phyloP scores from a whole-genome alignment of 2,329 filamentous ascomycete species.

The Colletotrichum sp. region DNA sequence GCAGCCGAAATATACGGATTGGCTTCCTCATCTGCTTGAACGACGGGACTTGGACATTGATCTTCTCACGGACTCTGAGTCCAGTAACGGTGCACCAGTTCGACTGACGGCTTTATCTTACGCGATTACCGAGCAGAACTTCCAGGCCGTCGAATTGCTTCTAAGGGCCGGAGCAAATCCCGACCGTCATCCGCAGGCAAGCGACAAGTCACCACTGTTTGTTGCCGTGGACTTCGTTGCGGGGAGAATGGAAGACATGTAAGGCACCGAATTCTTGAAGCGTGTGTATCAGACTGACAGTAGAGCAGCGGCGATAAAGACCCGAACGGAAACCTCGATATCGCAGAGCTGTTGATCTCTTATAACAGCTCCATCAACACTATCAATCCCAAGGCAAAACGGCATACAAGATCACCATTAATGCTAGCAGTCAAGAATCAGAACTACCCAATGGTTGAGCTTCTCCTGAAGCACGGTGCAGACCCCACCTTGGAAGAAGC shows the following conservation, averaged over 20 bases:
- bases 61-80: not conserved
- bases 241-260: not conserved
- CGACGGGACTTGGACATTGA: slow-evolving; percentile 8
- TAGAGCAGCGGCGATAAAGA: not conserved
- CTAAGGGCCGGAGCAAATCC: slow-evolving; percentile 26
- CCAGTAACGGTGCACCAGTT: not conserved
- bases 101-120: slow-evolving; percentile 23
- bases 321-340: slow-evolving; percentile 1
- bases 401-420: slow-evolving; percentile 5
- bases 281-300: not conserved
- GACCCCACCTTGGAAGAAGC: slow-evolving; percentile 28
- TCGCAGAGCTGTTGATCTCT: slow-evolving; percentile 5
- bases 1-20: slow-evolving; percentile 18
- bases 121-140: slow-evolving; percentile 20
- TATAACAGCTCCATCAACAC: slow-evolving; percentile 14
- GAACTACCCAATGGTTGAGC: slow-evolving; percentile 19
- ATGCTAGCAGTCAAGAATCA: not conserved
- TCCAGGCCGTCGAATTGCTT: slow-evolving; percentile 21
- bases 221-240: not conserved
- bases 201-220: not conserved
- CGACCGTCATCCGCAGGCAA: not conserved
- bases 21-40: slow-evolving; percentile 2
- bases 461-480: slow-evolving; percentile 26
- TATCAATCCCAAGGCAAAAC: not conserved
- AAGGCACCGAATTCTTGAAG: not conserved